A percentile compares a stretch with the other conserved stretches of the same genome.
Evolutionary conservation across 139 green algal species (phyloP).

Genomic region (Yamagishiella unicocca): DNA sequence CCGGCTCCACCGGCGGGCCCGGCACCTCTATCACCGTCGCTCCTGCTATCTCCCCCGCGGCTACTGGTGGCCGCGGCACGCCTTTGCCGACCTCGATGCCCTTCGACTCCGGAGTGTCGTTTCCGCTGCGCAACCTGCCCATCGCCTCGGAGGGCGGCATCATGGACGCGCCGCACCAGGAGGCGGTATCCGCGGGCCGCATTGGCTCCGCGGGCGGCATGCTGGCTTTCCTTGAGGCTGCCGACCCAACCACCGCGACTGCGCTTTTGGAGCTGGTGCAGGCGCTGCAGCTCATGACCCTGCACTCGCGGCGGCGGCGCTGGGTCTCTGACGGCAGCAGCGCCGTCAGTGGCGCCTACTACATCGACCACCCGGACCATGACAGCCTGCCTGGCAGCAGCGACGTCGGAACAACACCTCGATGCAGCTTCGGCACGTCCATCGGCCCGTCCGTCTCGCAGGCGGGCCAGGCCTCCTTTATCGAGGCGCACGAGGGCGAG

Average conservation of each 20-base stretch:
- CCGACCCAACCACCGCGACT: conserved; percentile 43
- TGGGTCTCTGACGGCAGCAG: conserved; percentile 35
- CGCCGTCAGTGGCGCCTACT: neutral
- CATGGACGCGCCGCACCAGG: conserved; percentile 27
- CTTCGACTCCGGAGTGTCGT: neutral
- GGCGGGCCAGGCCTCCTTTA: conserved; percentile 2
- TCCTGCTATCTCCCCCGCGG: neutral
- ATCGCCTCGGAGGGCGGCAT: conserved; percentile 39
- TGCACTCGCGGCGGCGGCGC: conserved; percentile 22
- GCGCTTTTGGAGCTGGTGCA: conserved; percentile 41
- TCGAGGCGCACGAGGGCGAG: neutral
- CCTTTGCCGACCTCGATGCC: neutral
- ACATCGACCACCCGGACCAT: neutral
- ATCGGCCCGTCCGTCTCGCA: conserved; percentile 40
- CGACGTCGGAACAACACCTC: neutral
- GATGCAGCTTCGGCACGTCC: conserved; percentile 40
- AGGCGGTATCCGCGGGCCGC: conserved; percentile 14
- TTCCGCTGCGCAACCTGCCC: conserved; percentile 39
- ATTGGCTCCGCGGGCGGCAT: conserved; percentile 28
- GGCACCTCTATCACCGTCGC: conserved; percentile 15
- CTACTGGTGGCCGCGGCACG: too few relatives aligned
- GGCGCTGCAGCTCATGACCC: conserved; percentile 42
- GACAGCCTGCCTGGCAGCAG: neutral
- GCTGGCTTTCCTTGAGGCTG: conserved; percentile 39
- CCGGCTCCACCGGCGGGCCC: neutral